Evolutionary conservation across 352 stramenopile genomes (phyloP).

Genomic region (Phytopythium vexans): DNA sequence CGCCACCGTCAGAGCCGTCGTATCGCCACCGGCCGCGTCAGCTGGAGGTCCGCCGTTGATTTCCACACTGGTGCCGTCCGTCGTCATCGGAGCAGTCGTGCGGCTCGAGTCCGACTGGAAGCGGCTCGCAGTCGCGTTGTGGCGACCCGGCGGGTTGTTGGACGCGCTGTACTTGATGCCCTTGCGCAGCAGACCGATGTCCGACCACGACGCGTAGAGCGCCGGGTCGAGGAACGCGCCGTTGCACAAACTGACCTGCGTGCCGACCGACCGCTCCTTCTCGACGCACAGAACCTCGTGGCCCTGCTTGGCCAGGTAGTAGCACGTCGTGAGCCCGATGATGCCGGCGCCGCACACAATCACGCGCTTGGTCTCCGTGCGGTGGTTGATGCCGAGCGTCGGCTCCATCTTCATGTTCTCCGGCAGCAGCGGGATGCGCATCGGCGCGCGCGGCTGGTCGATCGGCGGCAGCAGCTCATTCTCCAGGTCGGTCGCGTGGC

Average conservation of each 20-base stretch:
- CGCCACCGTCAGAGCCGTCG: slow-evolving; percentile 18
- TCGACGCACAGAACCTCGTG: slow-evolving; percentile 87
- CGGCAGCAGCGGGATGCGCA: slow-evolving; percentile 51
- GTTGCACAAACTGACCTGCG: slow-evolving; percentile 80
- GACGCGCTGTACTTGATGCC: slow-evolving; percentile 10
- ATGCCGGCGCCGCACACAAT: slow-evolving; percentile 86
- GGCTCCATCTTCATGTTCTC: slow-evolving; percentile 73
- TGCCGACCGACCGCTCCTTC: slow-evolving; percentile 75
- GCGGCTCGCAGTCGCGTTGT: slow-evolving; percentile 1
- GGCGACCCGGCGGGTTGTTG: not conserved
- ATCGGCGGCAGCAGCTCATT: slow-evolving; percentile 61
- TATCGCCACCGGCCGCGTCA: slow-evolving; percentile 21
- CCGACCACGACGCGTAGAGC: slow-evolving; percentile 80
- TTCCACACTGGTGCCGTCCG: slow-evolving; percentile 18
- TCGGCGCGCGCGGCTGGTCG: slow-evolving; percentile 43
- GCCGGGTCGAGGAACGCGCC: slow-evolving; percentile 80
- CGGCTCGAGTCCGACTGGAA: slow-evolving; percentile 18
- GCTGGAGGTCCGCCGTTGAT: slow-evolving; percentile 30
- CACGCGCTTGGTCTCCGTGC: slow-evolving; percentile 67
- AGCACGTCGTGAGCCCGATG: slow-evolving; percentile 81
- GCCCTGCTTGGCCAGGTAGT: slow-evolving; percentile 81
- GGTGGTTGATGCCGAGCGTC: slow-evolving; percentile 49
- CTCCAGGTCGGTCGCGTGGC: slow-evolving; percentile 25
- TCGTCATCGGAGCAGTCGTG: not conserved
- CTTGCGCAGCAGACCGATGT: slow-evolving; percentile 62